A percentile compares a stretch with the other conserved stretches of the same genome.
Conservation (phyloP, 2,329 filamentous ascomycete genomes). For the Calycina herbarum region DNA sequence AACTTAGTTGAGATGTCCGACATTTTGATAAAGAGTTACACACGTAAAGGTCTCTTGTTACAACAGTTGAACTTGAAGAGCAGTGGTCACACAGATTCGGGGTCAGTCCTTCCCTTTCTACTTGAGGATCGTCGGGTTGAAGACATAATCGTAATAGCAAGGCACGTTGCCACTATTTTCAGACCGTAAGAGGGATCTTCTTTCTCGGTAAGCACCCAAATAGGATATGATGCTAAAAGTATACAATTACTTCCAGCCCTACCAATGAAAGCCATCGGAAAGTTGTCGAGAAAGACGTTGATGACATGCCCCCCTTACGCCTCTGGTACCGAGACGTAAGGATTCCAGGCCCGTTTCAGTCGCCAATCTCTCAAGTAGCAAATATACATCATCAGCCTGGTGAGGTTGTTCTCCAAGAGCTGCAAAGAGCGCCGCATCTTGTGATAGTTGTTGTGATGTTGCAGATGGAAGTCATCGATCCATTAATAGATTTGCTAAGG, state of each 20-base stretch:
- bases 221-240: conserved; percentile 13
- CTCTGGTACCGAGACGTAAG: conserved; percentile 1
- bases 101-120: conserved; percentile 14
- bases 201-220: conserved; percentile 13
- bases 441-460: not conserved
- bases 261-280: conserved; percentile 5
- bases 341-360: conserved; percentile 11
- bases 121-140: not conserved
- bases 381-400: conserved; percentile 7
- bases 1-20: conserved; percentile 10
- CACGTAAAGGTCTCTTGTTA: not conserved
- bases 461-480: conserved; percentile 6
- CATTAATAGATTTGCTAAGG: conserved; percentile 6
- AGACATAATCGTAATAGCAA: conserved; percentile 2
- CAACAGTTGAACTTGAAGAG: conserved; percentile 4
- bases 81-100: conserved; percentile 4
- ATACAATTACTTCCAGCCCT: not conserved
- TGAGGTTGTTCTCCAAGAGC: conserved; percentile 4
- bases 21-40: conserved; percentile 5
- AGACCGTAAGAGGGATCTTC: conserved; percentile 10
- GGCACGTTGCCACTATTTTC: conserved; percentile 14
- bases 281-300: conserved; percentile 13
- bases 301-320: conserved; percentile 9
- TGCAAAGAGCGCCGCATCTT: conserved; percentile 8
- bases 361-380: conserved; percentile 11